Conservation (phyloP, 345 rosid species). For the Odontarrhena argentea region DNA sequence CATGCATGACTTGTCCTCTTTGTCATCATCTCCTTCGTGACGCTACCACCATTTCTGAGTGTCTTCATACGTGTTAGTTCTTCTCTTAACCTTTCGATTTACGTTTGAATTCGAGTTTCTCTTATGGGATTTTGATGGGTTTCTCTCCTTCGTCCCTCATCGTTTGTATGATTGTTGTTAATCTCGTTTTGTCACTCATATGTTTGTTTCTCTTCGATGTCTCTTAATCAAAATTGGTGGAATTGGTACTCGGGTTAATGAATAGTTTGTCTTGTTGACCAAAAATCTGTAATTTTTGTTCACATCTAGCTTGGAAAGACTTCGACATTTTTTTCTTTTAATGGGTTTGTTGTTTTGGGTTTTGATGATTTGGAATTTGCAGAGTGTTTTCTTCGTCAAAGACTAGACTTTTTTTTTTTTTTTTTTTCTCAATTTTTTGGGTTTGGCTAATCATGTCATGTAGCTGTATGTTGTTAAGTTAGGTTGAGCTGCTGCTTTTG, state of each 20-base stretch:
- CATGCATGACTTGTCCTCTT: conserved; percentile 93
- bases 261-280: conserved; percentile 31
- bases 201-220: background rate
- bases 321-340: background rate
- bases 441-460: conserved; percentile 23
- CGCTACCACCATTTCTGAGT: conserved; percentile 92
- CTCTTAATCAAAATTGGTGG: conserved; percentile 15
- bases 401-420: too few relatives aligned
- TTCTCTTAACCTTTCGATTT: conserved; percentile 25
- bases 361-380: background rate
- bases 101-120: conserved; percentile 22
- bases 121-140: too few relatives aligned
- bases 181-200: background rate
- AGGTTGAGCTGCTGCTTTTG: conserved; percentile 10
- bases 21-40: conserved; percentile 75
- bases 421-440: background rate
- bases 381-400: conserved; percentile 18
- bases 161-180: conserved; percentile 2
- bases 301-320: conserved; percentile 1
- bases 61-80: conserved; percentile 92
- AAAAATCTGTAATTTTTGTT: conserved; percentile 10
- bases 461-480: conserved; percentile 32
- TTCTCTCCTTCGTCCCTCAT: too few relatives aligned
- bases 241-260: conserved; percentile 5
- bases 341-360: conserved; percentile 1